Evolutionary conservation across 2,329 filamentous ascomycete genomes (phyloP).

Genomic region (Lasiodiplodia sp.): DNA sequence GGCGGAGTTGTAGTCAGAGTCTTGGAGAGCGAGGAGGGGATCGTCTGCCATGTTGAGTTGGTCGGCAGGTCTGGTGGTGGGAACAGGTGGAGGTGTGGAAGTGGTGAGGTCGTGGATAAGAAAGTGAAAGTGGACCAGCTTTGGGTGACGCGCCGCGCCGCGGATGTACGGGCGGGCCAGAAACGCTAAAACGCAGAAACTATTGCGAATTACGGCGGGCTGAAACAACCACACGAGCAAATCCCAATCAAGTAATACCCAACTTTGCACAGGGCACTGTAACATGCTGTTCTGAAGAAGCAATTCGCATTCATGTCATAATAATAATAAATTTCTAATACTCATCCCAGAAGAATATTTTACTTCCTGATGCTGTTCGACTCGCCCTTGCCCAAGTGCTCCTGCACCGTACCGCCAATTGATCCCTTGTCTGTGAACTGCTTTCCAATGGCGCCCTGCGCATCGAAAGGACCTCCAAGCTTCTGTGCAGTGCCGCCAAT

Average conservation of each 20-base stretch:
- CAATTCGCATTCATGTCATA: neutral
- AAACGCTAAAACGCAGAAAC: neutral
- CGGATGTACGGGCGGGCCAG: neutral
- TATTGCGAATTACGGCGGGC: neutral
- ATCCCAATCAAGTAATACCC: too few relatives aligned
- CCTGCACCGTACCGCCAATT: constrained; percentile 47
- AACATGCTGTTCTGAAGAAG: neutral
- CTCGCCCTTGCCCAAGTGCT: constrained; percentile 30
- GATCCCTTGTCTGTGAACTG: constrained; percentile 47
- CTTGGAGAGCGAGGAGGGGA: neutral
- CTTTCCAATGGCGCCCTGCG: constrained; percentile 46
- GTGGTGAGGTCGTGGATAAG: neutral
- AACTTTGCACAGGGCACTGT: too few relatives aligned
- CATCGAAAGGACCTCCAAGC: constrained; percentile 47
- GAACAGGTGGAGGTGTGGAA: neutral
- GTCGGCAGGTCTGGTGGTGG: neutral
- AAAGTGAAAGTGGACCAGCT: neutral
- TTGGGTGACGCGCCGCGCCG: neutral
- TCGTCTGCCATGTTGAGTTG: constrained; percentile 2
- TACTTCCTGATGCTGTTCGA: constrained; percentile 15
- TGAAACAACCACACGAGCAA: neutral
- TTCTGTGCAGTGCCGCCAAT: constrained; percentile 48
- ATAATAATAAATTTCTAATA: neutral
- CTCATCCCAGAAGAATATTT: neutral
- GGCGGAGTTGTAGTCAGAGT: constrained; percentile 63